These are phyloP conservation scores for Suhomyces wounanorum DNA, from an alignment of 1,139 yeast species.

Conservation along the genomic window DNA sequence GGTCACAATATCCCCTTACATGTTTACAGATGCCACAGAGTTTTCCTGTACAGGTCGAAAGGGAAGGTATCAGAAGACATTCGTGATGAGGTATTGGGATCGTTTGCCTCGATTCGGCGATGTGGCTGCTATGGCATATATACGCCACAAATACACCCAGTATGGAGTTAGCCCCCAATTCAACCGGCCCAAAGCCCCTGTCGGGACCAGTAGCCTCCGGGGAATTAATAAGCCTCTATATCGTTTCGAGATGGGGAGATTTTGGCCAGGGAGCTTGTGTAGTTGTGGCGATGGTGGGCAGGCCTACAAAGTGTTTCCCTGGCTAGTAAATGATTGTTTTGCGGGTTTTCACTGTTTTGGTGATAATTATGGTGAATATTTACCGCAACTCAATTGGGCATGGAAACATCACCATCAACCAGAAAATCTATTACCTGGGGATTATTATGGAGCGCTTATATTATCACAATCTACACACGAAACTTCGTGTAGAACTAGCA, in stretches of 20 bases:
- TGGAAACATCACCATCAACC: neutral
- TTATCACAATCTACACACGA: slow-evolving; percentile 4
- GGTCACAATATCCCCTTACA: too few relatives aligned
- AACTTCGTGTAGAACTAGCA: neutral
- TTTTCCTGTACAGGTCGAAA: too few relatives aligned
- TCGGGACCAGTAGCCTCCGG: neutral
- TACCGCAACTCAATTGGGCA: neutral
- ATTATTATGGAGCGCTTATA: neutral
- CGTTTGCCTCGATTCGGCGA: neutral
- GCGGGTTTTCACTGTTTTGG: too few relatives aligned
- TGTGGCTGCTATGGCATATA: neutral
- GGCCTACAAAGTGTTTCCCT: too few relatives aligned
- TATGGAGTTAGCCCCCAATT: neutral
- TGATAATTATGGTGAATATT: too few relatives aligned
- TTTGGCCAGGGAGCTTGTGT: too few relatives aligned
- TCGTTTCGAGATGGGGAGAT: too few relatives aligned
- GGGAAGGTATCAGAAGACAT: neutral
- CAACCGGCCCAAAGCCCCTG: neutral
- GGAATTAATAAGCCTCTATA: too few relatives aligned
- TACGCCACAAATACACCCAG: neutral
- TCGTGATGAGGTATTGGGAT: neutral
- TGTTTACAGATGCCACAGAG: too few relatives aligned
- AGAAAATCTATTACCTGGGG: neutral
- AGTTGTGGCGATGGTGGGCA: too few relatives aligned
- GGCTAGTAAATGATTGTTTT: too few relatives aligned